Base-by-base conservation (phyloP, 2,329 filamentous ascomycete species). In the Rutstroemia sp. region DNA sequence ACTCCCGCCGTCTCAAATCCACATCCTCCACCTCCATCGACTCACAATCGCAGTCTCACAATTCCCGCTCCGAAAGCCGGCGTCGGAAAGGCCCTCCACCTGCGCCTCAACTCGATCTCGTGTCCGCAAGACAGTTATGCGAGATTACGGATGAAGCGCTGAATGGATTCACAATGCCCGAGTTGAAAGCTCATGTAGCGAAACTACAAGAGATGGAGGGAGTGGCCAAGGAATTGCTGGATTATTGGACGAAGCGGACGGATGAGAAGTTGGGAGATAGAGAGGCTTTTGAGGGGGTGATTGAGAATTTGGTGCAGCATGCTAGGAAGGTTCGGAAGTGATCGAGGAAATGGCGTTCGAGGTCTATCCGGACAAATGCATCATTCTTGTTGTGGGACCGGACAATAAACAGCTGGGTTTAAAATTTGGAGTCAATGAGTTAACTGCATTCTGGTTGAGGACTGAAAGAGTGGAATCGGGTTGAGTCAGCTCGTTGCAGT, bases 281-380 rank as follows among this genome's bases (percentile, higher is more conserved):
- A 64, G 92, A 96, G 69, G 89, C 91, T 2, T 94, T 96, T 70
- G 92, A 97, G 70, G 91, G 90, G 0, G 92, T 97, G 16, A 96
- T 97, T 78, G 92, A 96, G 73, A 96, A 96, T 71, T 72, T 97
- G 62, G 92, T 96, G 45, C 94, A 91, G 71, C 90, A 95, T 74
- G 90, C 90, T 50, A 80, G 90, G 70, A 89, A 92, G 73, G 84
- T 90, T 56, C 81, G 90, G 68, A 94, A 92, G 73, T 89, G 75
- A 55, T 44, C 14, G 4, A 17, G 30, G 10, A 14, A 34, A 34
- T 3, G 10, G 30, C 12, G 30, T 34, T 34, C 10, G 14, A 4
- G 12, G 9, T 34, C 30, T 12, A 14, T 34, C 10, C 30, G 4
- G 30, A 34, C 10, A 34, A 34, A 9, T 34, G 12, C 10, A 34